These are phyloP conservation scores for Cryptosporidium bovis DNA, from an alignment of 169 alveolate genomes.

Conservation along the genomic window DNA sequence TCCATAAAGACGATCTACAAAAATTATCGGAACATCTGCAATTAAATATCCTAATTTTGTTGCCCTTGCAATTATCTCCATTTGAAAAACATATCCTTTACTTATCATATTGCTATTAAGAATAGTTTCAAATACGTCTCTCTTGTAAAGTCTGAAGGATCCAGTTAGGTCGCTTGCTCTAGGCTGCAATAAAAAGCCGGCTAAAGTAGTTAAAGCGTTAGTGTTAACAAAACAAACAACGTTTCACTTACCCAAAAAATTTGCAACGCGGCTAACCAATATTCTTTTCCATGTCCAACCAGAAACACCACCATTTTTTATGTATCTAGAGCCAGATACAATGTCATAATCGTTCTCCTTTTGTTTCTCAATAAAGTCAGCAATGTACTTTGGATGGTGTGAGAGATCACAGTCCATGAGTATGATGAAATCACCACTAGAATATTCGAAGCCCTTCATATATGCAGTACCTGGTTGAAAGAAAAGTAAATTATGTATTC, in stretches of 20 bases:
- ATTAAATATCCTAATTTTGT: slow-evolving; percentile 86
- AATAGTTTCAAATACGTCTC: slow-evolving; percentile 87
- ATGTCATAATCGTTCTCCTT: slow-evolving; percentile 90
- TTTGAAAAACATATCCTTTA: slow-evolving; percentile 96
- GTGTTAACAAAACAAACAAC: neutral
- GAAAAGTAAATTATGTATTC: slow-evolving; percentile 89
- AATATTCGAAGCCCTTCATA: slow-evolving; percentile 91
- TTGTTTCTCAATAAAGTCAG: slow-evolving; percentile 90
- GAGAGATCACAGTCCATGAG: slow-evolving; percentile 98
- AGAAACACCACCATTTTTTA: slow-evolving; percentile 93
- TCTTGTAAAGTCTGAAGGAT: slow-evolving; percentile 93
- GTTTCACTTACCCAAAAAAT: slow-evolving; percentile 82
- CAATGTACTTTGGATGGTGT: slow-evolving; percentile 95
- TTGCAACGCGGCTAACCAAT: slow-evolving; percentile 94
- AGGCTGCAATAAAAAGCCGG: slow-evolving; percentile 86
- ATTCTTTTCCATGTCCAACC: slow-evolving; percentile 96
- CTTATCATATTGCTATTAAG: slow-evolving; percentile 82
- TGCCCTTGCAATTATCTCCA: slow-evolving; percentile 96
- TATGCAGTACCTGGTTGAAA: slow-evolving; percentile 96
- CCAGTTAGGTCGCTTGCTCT: slow-evolving; percentile 93
- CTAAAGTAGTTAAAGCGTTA: slow-evolving; percentile 29
- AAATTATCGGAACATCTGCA: slow-evolving; percentile 96
- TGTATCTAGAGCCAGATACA: slow-evolving; percentile 96
- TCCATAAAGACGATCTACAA: slow-evolving; percentile 97
- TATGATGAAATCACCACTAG: slow-evolving; percentile 92